Evolutionary conservation across 371 early-diverging fungal genomes (phyloP), one percentile per base, ranked within the genome.

Genomic region (Apophysomyces elegans): DNA sequence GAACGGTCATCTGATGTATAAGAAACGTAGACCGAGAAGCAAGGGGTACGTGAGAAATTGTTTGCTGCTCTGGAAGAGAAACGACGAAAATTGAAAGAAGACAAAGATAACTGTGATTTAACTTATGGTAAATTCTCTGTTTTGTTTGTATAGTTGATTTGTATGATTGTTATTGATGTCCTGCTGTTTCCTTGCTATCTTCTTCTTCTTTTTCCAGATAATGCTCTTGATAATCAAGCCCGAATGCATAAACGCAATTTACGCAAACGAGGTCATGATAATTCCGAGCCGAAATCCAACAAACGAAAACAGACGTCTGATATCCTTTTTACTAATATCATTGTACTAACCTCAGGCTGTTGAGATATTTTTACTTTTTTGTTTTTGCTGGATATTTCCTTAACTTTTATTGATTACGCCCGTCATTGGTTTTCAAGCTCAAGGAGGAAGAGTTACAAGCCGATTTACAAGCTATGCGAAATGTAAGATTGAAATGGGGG

Each of bases 51-150:
- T 56, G 92, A 92, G 44, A 90, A 87, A 70, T 75, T 95, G 69
- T 84, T 92, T 65, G 78, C 78, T 12, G 86, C 79, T 12, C 74
- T 95, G 37, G 94, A 95, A 61, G 92, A 90, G 39, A 88, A 88
- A 65, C 85, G 91, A 63, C 80, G 87, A 38, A 91, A 90, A 59
- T 72, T 94, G 45, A 86, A 86, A 36, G 95, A 95, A 64, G 95
- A 95, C 58, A 90, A 91, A 67, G 95, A 94, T 59, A 90, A 87
- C 71, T 79, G 90, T 75, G 93, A 93, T 63, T 79, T 93, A 35
- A 75, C 82, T 18, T 84, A 84, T 59, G 89, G 91, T 87, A 75
- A 61, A 37, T 0, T 7, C 3, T 14, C 38, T 14, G 16, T 45
- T 37, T 26, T 26, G 32, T 26, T 26, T 26, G 32, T 26, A 26